Evolutionary conservation across 2,329 filamentous ascomycete species (phyloP), one percentile per base, ranked within the genome.

Genomic region (Fusarium neocosmosporiellum): DNA sequence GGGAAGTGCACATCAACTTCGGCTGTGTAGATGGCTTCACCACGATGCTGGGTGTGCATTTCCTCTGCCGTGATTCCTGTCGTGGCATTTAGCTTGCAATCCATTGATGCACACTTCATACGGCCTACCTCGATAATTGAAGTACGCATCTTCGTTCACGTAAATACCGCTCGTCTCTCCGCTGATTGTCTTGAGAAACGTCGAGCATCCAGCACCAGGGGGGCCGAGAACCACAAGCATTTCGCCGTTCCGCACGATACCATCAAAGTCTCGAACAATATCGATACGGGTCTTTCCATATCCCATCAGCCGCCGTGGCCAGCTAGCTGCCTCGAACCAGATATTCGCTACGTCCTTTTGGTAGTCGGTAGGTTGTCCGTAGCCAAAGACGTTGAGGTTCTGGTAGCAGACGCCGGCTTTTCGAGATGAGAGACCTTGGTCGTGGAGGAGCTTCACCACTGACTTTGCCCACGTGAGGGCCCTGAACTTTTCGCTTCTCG

Each of bases 1-100:
- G 92, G 92, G 76, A 94, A 94, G 81, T 94, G 92, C 4, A 92
- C 91, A 78, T 96, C 94, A 34, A 93, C 91, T 81, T 95, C 93
- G 64, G 93, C 92, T 0, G 92, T 94, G 83, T 95, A 96, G 79
- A 96, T 95, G 65, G 92, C 92, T 81, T 96, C 93, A 63, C 94
- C 93, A 22, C 92, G 90, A 82, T 77, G 75, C 10, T 69, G 66
- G 4, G 66, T 59, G 33, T 77, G 75, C 75, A 77, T 77, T 43
- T 75, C 73, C 7, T 72, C 46, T 13, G 73, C 71, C 8, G 73
- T 57, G 29, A 75, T 75, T 8, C 73, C 73, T 75, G 9, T 24
- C 18, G 1, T 14, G 11, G 5, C 18, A 18, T 5, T 69, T 10
- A 70, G 62, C 27, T 3, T 2, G 13, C 7, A 0, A 3, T 9